These are phyloP conservation scores for Geoglossum glabrum DNA, from an alignment of 495 filamentous ascomycete species.

Conservation along the genomic window DNA sequence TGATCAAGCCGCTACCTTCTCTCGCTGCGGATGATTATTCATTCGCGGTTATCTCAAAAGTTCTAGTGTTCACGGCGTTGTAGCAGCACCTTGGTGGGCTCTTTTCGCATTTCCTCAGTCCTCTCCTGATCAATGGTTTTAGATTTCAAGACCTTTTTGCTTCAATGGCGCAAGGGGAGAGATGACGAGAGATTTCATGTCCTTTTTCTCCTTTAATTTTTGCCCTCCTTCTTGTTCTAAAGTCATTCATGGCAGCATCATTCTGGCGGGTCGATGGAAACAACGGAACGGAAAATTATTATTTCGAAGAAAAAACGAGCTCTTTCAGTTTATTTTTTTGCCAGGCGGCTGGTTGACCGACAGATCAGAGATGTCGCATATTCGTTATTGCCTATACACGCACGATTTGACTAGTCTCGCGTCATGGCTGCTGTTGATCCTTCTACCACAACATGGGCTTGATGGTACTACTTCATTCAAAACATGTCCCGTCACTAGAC, in stretches of 20 bases:
- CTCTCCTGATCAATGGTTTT: not conserved
- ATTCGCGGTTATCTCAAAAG: not conserved
- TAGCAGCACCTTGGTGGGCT: not conserved
- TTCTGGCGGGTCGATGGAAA: not conserved
- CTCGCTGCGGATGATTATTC: not conserved
- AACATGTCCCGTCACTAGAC: not conserved
- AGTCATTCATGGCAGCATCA: constrained; percentile 1
- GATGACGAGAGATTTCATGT: not conserved
- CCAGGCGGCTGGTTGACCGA: not conserved
- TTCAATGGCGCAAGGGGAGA: constrained; percentile 1
- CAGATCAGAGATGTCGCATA: not conserved
- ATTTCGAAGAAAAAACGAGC: not conserved
- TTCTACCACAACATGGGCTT: not conserved
- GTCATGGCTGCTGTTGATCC: not conserved
- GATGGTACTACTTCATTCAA: not conserved
- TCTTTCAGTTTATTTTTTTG: not conserved
- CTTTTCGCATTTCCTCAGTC: not conserved
- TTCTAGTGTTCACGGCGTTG: not conserved
- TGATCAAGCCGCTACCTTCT: not conserved
- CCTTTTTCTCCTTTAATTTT: not conserved
- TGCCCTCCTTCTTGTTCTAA: not conserved
- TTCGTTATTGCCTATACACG: not conserved
- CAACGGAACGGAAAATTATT: constrained; percentile 1
- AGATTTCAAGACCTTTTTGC: constrained; percentile 2
- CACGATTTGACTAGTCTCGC: not conserved